Evolutionary conservation across 495 filamentous ascomycete species (phyloP).

Genomic region (Hyaloscypha variabilis): DNA sequence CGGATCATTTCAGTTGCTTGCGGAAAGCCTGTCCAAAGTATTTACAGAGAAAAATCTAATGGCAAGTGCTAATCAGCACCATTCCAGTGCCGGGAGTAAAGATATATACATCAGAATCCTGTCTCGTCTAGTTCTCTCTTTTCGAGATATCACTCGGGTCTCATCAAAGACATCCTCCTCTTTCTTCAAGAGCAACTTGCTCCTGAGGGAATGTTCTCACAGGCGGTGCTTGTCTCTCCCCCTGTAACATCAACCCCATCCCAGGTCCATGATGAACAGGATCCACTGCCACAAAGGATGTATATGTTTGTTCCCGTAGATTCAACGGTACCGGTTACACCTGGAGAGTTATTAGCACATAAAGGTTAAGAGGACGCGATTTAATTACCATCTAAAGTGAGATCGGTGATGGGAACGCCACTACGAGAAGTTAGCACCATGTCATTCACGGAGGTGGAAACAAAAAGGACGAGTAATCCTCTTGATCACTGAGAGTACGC

Average conservation of each 20-base stretch:
- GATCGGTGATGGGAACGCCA: slow-evolving; percentile 63
- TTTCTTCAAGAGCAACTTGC: slow-evolving; percentile 39
- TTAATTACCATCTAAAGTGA: slow-evolving; percentile 46
- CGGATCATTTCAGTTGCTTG: neutral
- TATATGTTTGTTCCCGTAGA: slow-evolving; percentile 49
- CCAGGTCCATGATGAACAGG: slow-evolving; percentile 54
- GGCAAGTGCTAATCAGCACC: neutral
- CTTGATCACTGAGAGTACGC: no score
- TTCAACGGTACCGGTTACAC: slow-evolving; percentile 53
- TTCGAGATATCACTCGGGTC: no score
- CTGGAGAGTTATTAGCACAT: neutral
- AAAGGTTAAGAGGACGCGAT: neutral
- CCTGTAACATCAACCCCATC: slow-evolving; percentile 46
- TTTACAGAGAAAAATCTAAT: neutral
- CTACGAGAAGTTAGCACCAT: neutral
- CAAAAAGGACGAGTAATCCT: neutral
- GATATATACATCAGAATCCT: neutral
- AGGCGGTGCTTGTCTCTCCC: slow-evolving; percentile 46
- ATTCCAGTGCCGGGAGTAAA: neutral
- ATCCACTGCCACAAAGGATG: slow-evolving; percentile 53
- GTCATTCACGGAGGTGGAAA: neutral
- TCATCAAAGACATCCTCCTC: no score
- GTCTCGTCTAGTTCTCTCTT: neutral
- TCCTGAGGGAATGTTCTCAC: slow-evolving; percentile 44
- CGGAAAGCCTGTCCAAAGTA: neutral